Evolutionary conservation across 2,329 filamentous ascomycete genomes (phyloP).

Genomic region (Alternaria atra): DNA sequence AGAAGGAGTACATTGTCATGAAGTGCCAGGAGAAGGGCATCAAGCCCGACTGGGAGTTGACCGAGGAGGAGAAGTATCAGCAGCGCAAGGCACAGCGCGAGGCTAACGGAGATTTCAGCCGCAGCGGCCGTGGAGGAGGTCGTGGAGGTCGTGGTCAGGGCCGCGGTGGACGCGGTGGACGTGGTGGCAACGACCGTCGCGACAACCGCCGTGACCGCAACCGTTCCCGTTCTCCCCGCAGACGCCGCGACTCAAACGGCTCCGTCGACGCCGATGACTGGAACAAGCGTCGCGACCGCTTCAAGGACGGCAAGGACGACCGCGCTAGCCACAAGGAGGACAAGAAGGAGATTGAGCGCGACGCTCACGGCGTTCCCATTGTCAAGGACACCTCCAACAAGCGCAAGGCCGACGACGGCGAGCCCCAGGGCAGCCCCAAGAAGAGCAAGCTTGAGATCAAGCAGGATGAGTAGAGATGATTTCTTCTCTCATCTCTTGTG

Average conservation of each 20-base stretch:
- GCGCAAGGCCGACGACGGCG: constrained; percentile 44
- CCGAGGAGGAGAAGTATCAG: constrained; percentile 31
- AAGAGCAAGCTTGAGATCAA: constrained; percentile 49
- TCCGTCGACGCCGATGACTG: constrained; percentile 38
- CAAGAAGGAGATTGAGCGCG: constrained; percentile 35
- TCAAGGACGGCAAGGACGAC: constrained; percentile 46
- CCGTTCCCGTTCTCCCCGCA: constrained; percentile 32
- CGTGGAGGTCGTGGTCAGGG: constrained; percentile 43
- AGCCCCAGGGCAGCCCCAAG: constrained; percentile 34
- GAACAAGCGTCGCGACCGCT: constrained; percentile 44
- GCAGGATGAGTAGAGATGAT: constrained; percentile 38
- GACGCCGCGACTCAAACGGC: constrained; percentile 31
- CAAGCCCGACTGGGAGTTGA: constrained; percentile 52
- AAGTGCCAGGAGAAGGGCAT: constrained; percentile 59
- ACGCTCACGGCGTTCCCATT: constrained; percentile 39
- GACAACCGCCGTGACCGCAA: constrained; percentile 35
- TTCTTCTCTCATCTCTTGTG: neutral
- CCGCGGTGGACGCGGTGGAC: constrained; percentile 32
- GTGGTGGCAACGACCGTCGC: constrained; percentile 28
- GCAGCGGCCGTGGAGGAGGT: constrained; percentile 40
- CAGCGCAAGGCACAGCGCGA: constrained; percentile 21
- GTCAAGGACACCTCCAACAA: constrained; percentile 43
- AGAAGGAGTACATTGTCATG: constrained; percentile 78
- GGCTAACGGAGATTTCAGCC: constrained; percentile 41
- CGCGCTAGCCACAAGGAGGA: constrained; percentile 29